phyloP scores from a whole-genome alignment of 148 eudicot genomes.

The Rhododendron williamsianum region DNA sequence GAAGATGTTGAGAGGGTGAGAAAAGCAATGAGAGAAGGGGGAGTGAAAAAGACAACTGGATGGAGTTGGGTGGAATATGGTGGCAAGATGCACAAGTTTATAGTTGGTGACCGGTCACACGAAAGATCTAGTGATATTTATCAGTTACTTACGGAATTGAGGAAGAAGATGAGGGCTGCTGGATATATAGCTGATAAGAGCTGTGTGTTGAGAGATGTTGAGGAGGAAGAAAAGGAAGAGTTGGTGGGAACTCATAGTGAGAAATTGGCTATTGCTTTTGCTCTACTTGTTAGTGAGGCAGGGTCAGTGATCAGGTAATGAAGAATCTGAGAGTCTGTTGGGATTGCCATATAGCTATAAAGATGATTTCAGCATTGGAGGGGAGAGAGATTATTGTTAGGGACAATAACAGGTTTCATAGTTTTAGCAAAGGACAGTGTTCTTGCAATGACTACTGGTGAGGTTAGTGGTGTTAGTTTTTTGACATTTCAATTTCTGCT shows the following conservation, averaged over 20 bases:
- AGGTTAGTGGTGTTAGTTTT: neutral
- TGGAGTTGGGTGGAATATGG: conserved; percentile 60
- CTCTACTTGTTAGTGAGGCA: conserved; percentile 50
- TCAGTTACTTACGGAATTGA: conserved; percentile 30
- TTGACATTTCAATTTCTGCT: no score
- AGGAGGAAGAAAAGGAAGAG: conserved; percentile 75
- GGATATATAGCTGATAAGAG: conserved; percentile 54
- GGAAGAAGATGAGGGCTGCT: conserved; percentile 34
- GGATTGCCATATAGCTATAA: conserved; percentile 59
- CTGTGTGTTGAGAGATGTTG: conserved; percentile 50
- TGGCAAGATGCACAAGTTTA: conserved; percentile 54
- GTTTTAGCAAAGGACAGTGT: conserved; percentile 44
- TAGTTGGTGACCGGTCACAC: conserved; percentile 53
- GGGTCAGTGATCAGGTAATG: conserved; percentile 48
- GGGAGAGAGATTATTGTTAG: conserved; percentile 62
- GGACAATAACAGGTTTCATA: conserved; percentile 66
- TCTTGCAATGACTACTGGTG: conserved; percentile 69
- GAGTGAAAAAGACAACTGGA: conserved; percentile 49
- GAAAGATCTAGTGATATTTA: conserved; percentile 43
- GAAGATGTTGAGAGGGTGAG: conserved; percentile 48
- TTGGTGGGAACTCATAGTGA: conserved; percentile 64
- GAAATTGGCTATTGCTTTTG: conserved; percentile 62
- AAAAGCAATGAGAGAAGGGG: conserved; percentile 34
- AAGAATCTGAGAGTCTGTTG: conserved; percentile 63
- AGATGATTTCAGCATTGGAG: conserved; percentile 56